These are phyloP conservation scores for Collybia mongolica DNA, from an alignment of 768 basidiomycete genomes.

Conservation along the genomic window DNA sequence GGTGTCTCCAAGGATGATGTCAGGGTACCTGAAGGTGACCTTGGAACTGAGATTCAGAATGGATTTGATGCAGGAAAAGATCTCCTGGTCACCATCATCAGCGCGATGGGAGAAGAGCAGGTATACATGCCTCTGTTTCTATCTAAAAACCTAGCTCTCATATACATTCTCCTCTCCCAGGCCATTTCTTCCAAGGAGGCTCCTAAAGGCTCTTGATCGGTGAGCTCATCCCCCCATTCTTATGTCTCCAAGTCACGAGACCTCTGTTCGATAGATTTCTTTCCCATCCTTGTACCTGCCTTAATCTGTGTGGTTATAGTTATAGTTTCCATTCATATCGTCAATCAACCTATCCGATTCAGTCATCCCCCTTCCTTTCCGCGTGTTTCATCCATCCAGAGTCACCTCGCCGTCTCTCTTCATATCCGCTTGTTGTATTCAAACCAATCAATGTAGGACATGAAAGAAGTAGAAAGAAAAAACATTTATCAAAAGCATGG, in stretches of 20 bases:
- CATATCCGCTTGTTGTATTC: constrained; percentile 20
- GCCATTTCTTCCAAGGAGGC: constrained; percentile 90
- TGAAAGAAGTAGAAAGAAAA: constrained; percentile 14
- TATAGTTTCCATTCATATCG: constrained; percentile 15
- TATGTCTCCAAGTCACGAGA: neutral
- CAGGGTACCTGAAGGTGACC: constrained; percentile 81
- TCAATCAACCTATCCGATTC: constrained; percentile 21
- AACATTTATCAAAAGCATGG: constrained; percentile 2
- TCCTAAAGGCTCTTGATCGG: constrained; percentile 53
- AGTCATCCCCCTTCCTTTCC: constrained; percentile 9
- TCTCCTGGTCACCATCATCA: constrained; percentile 79
- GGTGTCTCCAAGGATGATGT: constrained; percentile 91
- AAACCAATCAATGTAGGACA: constrained; percentile 21
- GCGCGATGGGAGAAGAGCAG: constrained; percentile 93
- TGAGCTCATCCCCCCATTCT: neutral
- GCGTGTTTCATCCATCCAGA: constrained; percentile 9
- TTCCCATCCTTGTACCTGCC: constrained; percentile 9
- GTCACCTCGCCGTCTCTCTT: constrained; percentile 13
- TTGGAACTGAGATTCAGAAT: constrained; percentile 68
- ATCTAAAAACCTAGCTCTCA: neutral
- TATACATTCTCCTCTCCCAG: constrained; percentile 27
- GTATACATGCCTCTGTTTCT: constrained; percentile 26
- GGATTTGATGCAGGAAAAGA: constrained; percentile 89
- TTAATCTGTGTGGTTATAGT: constrained; percentile 16
- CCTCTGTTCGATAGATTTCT: constrained; percentile 5